Conservation (phyloP, 495 filamentous ascomycete species). For the Penicillium canescens region DNA sequence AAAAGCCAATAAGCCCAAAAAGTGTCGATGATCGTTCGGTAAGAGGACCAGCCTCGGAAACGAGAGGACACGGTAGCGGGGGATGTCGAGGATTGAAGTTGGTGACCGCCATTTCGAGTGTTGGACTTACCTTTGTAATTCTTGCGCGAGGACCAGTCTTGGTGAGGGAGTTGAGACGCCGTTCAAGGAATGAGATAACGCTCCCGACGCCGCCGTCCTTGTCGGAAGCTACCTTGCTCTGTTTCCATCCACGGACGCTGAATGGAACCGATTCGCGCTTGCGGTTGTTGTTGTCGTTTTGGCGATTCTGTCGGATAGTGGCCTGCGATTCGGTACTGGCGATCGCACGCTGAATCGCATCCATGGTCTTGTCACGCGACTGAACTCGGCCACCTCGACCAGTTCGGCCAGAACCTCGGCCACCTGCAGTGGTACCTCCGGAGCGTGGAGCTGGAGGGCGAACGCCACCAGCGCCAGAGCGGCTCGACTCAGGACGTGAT, state of each 20-base stretch:
- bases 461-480: neutral
- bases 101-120: slow-evolving; percentile 49
- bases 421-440: neutral
- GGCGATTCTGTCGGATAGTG: slow-evolving; percentile 41
- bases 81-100: slow-evolving; percentile 50
- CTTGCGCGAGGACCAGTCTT: slow-evolving; percentile 57
- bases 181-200: slow-evolving; percentile 75
- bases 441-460: neutral
- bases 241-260: slow-evolving; percentile 67
- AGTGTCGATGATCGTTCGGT: slow-evolving; percentile 58
- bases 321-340: slow-evolving; percentile 37
- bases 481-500: slow-evolving; percentile 30
- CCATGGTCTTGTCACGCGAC: slow-evolving; percentile 29
- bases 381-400: slow-evolving; percentile 20
- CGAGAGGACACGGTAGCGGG: slow-evolving; percentile 55
- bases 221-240: slow-evolving; percentile 72
- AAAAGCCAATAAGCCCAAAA: slow-evolving; percentile 33
- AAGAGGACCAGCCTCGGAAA: slow-evolving; percentile 56
- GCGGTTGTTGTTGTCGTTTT: slow-evolving; percentile 18
- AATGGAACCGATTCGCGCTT: slow-evolving; percentile 37
- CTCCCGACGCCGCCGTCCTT: slow-evolving; percentile 69
- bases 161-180: slow-evolving; percentile 60
- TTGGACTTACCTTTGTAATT: slow-evolving; percentile 83
- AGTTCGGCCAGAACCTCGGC: slow-evolving; percentile 26
- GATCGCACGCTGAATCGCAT: slow-evolving; percentile 46